phyloP scores from a whole-genome alignment of 768 basidiomycete genomes.

The Lactarius sp. region DNA sequence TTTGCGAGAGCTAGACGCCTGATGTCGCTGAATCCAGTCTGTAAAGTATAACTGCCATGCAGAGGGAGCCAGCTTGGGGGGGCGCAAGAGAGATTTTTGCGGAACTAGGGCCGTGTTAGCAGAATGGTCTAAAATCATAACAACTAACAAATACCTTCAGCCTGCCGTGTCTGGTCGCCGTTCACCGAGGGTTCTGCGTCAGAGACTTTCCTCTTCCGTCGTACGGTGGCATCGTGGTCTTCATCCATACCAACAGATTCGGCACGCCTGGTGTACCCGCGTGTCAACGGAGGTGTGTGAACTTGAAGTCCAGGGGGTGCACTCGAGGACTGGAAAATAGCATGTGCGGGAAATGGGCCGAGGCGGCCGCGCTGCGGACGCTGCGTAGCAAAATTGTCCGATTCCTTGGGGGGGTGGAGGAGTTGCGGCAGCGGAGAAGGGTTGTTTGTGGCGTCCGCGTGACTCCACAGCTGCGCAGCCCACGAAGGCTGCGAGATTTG shows the following conservation, averaged over 20 bases:
- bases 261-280: conserved; percentile 61
- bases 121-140: conserved; percentile 26
- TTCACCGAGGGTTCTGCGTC: conserved; percentile 26
- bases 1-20: conserved; percentile 73
- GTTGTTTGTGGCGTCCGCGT: conserved; percentile 29
- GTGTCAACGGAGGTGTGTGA: conserved; percentile 44
- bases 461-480: conserved; percentile 64
- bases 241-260: conserved; percentile 58
- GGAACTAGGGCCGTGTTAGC: conserved; percentile 41
- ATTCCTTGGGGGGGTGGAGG: conserved; percentile 34
- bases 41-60: conserved; percentile 98
- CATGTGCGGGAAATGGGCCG: conserved; percentile 45
- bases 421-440: conserved; percentile 41
- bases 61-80: conserved; percentile 87
- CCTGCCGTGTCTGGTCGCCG: conserved; percentile 27
- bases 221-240: conserved; percentile 71
- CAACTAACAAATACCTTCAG: conserved; percentile 23
- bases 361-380: conserved; percentile 36
- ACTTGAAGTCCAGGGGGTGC: conserved; percentile 56
- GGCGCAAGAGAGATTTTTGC: conserved; percentile 73
- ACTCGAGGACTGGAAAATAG: conserved; percentile 65
- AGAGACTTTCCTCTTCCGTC: conserved; percentile 44
- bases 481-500: conserved; percentile 61
- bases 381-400: conserved; percentile 41
- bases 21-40: conserved; percentile 87